Evolutionary conservation across 306 rosid genomes (phyloP), one percentile per base, ranked within the genome.

Genomic region (Canavalia gladiata): DNA sequence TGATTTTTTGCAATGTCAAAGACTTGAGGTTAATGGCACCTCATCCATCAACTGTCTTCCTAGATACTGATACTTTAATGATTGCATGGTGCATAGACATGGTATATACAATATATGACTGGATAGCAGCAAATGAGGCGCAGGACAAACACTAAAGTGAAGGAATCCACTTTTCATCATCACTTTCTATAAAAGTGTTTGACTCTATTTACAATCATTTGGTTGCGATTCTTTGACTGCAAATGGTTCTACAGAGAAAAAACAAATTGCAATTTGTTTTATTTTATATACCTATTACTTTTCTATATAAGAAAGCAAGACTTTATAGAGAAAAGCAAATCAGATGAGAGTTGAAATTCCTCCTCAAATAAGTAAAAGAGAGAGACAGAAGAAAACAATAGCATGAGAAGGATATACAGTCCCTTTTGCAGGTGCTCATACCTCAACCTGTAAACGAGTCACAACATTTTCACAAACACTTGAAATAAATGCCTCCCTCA

Each of bases 401-500:
- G 77, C 37, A 37, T 55, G 39, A 41, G 66, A 28, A 46, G 50
- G 28, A 3, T 65, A 39, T 10, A 13, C 66, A 73, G 52, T 55
- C 52, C 54, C 33, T 46, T 79, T 41, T 47, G 28, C 54, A 58
- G 49, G 52, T 47, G 52, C 52, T 35, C 34, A 7, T 45, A 55
- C 55, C 81, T 43, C 7, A 31, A 50, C 57, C 2, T 11, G 76
- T 25, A 45, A 67, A 46, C 39, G 37, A 47, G 6, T 46, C 51
- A 72, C 28, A 42, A 64, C 8, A 7, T 29, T 80, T 13, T 5
- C 63, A 72, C 47, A 30, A 63, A 11, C 35, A 72, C 39, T n/a
- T 37, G 33, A 50, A 52, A 73, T n/a, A n/a, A 74, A 31, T 66
- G 41, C 37, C 31, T 50, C 34, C 60, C 68, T 62, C 74, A 69